phyloP scores from a whole-genome alignment of 2,329 filamentous ascomycete species.

The Aspergillus aculeatinus region DNA sequence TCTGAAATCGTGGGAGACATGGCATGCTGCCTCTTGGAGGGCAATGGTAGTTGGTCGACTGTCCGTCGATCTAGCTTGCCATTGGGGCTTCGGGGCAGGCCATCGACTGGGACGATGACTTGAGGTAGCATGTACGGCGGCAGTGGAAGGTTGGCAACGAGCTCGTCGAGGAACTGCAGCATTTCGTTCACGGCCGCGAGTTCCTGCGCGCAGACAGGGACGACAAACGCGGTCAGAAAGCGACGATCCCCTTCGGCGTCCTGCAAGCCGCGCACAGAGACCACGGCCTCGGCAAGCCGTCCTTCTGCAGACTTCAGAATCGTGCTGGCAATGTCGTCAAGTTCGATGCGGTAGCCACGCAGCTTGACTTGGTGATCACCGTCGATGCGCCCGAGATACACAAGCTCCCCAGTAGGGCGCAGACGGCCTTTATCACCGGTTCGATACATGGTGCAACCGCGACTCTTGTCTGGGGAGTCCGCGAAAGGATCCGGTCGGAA shows the following conservation, averaged over 20 bases:
- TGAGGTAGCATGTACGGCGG: background rate
- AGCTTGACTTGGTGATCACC: constrained; percentile 13
- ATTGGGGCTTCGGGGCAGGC: background rate
- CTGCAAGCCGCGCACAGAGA: background rate
- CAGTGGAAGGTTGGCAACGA: background rate
- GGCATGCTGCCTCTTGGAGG: background rate
- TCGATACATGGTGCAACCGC: background rate
- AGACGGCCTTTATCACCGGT: constrained; percentile 14
- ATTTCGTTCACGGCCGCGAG: background rate
- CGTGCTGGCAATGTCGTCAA: constrained; percentile 7
- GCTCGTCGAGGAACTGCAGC: background rate
- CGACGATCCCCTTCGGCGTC: background rate
- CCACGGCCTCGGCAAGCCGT: constrained; percentile 6
- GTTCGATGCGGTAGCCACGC: constrained; percentile 10
- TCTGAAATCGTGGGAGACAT: background rate
- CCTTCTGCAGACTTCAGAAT: constrained; percentile 5
- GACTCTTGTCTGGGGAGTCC: background rate
- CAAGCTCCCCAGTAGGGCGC: constrained; percentile 8
- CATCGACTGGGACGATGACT: background rate
- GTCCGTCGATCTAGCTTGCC: background rate
- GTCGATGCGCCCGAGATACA: constrained; percentile 9
- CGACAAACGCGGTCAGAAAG: background rate
- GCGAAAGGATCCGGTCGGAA: background rate
- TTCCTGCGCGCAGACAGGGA: background rate
- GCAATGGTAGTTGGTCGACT: background rate